These are phyloP conservation scores for Acorus gramineus DNA, from an alignment of 106 monocot genomes.

Conservation along the genomic window DNA sequence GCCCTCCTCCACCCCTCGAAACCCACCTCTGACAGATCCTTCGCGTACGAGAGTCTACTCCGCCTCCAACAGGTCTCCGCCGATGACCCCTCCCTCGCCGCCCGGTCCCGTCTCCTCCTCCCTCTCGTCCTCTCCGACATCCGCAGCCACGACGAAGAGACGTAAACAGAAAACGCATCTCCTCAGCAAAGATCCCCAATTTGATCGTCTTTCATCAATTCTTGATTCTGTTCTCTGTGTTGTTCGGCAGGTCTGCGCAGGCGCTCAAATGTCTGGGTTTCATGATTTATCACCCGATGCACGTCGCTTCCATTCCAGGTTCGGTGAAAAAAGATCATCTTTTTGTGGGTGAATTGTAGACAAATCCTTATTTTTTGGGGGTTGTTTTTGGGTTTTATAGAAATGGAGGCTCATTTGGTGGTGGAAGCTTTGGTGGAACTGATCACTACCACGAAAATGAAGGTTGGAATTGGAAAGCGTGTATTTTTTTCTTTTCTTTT, in stretches of 20 bases:
- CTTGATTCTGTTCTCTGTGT: neutral
- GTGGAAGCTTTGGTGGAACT: constrained; percentile 36
- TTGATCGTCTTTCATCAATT: neutral
- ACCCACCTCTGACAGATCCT: constrained; percentile 20
- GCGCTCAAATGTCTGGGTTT: constrained; percentile 68
- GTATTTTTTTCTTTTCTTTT: neutral
- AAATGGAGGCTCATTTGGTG: constrained; percentile 13
- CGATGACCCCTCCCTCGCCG: constrained; percentile 25
- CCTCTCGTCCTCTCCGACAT: constrained; percentile 36
- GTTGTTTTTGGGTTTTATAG: constrained; percentile 16
- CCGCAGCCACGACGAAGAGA: constrained; percentile 38
- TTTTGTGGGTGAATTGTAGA: neutral
- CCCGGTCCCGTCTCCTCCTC: constrained; percentile 27
- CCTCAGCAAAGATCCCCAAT: neutral
- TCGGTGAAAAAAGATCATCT: neutral
- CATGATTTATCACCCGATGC: constrained; percentile 49
- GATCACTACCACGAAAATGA: constrained; percentile 34
- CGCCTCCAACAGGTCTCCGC: constrained; percentile 31
- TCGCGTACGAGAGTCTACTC: constrained; percentile 41
- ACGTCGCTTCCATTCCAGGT: constrained; percentile 36
- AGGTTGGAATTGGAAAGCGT: constrained; percentile 21
- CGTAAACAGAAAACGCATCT: constrained; percentile 13
- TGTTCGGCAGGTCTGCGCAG: constrained; percentile 27
- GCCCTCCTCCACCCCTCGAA: constrained; percentile 14
- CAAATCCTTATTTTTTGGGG: neutral